Evolutionary conservation across 2,329 filamentous ascomycete genomes (phyloP), one percentile per base, ranked within the genome.

Genomic region (Alternaria novae-zelandiae): DNA sequence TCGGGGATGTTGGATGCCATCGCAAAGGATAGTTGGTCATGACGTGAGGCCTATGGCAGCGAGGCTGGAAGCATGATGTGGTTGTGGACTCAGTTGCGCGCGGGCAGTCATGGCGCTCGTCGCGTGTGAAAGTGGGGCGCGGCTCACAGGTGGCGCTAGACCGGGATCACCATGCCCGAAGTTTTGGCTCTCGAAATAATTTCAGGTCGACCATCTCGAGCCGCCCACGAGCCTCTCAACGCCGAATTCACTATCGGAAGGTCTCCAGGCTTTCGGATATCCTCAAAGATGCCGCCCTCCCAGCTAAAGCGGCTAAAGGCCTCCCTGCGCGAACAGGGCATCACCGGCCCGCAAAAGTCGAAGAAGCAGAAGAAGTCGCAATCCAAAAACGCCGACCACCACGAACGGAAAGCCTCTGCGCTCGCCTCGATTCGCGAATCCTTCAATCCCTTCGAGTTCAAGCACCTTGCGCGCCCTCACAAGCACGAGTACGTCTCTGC

Each of bases 381-480:
- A 90, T 79, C 89, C 89, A 88, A 87, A 60, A 86, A 86, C 66
- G 88, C 87, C 66, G 90, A 95, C 74, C 92, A 93, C 80, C 90
- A 92, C 64, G 86, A 93, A 25, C 89, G 93, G 78, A 89, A 91
- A 76, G 88, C 91, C 75, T 90, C 89, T 59, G 92, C 94, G 15
- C 86, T 99, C 66, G 89, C 92, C 72, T 89, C 88, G 61, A 97
- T 99, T 78, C 91, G 96, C 76, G 94, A 98, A 75, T 91, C 94
- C 71, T 98, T 98, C 87, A 99, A 99, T 79, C 96, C 96, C 0
- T 99, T 99, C 81, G 96, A 99, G 77, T 88, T 97, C 78, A 96
- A 96, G 81, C 89, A 91, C 62, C 89, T 91, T 44, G 86, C 90
- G 1, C 87, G 91, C 63, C 91, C 90, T 0, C 89, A 89, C 60